These are phyloP conservation scores for Podospora appendiculata DNA, from an alignment of 495 filamentous ascomycete genomes.

Conservation along the genomic window DNA sequence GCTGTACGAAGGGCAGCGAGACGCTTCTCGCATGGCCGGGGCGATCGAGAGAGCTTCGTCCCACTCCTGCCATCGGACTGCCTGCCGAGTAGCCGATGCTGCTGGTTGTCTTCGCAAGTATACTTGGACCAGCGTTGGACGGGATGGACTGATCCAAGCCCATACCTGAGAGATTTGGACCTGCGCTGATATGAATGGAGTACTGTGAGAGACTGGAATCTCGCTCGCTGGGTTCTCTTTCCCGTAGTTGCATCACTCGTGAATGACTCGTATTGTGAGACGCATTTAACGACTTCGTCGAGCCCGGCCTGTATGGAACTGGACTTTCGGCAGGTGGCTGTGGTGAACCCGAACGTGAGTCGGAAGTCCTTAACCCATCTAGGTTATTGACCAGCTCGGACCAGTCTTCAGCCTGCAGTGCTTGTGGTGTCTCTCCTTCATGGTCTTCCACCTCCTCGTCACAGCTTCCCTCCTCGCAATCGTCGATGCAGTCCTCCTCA, in stretches of 20 bases:
- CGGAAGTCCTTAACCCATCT: conserved; percentile 2
- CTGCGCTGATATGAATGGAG: conserved; percentile 8
- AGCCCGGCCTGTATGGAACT: conserved; percentile 11
- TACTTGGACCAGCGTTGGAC: not conserved
- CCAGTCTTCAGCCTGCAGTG: not conserved
- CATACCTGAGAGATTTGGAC: conserved; percentile 8
- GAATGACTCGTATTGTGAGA: conserved; percentile 11
- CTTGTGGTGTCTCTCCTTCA: not conserved
- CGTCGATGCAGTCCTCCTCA: not conserved
- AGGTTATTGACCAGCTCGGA: conserved; percentile 6
- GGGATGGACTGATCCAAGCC: not conserved
- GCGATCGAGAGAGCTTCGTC: too few relatives aligned
- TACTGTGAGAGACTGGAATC: not conserved
- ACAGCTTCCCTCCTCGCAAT: not conserved
- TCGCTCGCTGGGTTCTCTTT: conserved; percentile 5
- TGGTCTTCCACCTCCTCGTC: not conserved
- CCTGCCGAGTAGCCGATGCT: not conserved
- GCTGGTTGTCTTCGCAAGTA: not conserved
- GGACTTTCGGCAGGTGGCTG: conserved; percentile 3
- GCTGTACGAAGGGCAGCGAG: too few relatives aligned
- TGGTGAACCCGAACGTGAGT: conserved; percentile 8
- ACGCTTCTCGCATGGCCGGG: too few relatives aligned
- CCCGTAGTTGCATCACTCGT: not conserved
- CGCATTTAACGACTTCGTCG: conserved; percentile 16
- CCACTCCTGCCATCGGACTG: not conserved